These are phyloP conservation scores for Dicorynia guianensis DNA, from an alignment of 306 rosid species.

Conservation along the genomic window DNA sequence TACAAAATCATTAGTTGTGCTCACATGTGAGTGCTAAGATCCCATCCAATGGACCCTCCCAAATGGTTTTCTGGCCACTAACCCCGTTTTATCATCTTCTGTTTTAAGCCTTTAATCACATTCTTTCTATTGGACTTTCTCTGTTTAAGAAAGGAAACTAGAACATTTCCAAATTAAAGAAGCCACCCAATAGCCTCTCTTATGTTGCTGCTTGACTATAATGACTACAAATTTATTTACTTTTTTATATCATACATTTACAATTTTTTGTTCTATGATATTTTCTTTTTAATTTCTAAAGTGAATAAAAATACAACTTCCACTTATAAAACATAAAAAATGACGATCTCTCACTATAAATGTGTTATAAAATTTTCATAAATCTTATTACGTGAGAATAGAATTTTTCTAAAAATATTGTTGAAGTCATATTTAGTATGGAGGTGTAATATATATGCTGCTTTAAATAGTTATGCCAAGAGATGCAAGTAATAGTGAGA, in stretches of 20 bases:
- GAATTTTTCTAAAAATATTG: no score
- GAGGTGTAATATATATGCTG: slow-evolving; percentile 35
- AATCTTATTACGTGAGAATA: no score
- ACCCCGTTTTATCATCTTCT: slow-evolving; percentile 32
- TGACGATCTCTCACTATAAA: no score
- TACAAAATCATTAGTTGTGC: slow-evolving; percentile 26
- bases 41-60: slow-evolving; percentile 20
- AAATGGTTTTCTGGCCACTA: slow-evolving; percentile 45
- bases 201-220: no score
- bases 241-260: background rate
- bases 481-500: slow-evolving; percentile 23
- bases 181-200: slow-evolving; percentile 22
- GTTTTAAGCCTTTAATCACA: slow-evolving; percentile 34
- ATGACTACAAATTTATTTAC: background rate
- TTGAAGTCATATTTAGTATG: no score
- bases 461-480: slow-evolving; percentile 30
- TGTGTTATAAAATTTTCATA: no score
- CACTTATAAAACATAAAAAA: no score
- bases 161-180: slow-evolving; percentile 38
- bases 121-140: slow-evolving; percentile 3
- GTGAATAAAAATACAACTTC: no score
- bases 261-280: no score
- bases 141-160: slow-evolving; percentile 35
- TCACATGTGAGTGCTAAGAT: slow-evolving; percentile 55
- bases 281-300: background rate